Conservation (phyloP, 228 moss, liverwort and hornwort species). For the Sphagnum magellanicum region DNA sequence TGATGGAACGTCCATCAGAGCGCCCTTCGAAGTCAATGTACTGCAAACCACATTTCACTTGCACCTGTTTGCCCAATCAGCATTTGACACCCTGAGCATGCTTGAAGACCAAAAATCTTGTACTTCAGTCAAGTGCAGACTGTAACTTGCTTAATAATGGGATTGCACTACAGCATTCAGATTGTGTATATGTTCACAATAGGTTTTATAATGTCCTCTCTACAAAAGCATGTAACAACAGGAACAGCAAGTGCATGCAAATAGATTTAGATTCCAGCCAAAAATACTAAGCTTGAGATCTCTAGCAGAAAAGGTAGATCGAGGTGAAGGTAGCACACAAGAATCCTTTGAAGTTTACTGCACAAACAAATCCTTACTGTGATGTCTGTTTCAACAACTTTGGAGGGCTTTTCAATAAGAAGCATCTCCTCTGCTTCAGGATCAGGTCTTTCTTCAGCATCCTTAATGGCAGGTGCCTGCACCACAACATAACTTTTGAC, state of each 20-base stretch:
- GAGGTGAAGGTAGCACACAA: no score
- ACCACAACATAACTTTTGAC: slow-evolving; percentile 7
- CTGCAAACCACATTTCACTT: slow-evolving; percentile 81
- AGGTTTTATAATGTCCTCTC: not conserved
- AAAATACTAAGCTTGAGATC: no score
- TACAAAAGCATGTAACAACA: not conserved
- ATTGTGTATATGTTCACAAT: no score
- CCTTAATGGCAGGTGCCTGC: slow-evolving; percentile 47
- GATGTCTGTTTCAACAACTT: slow-evolving; percentile 77
- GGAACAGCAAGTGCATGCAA: not conserved
- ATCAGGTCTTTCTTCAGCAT: slow-evolving; percentile 68
- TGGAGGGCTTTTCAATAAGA: slow-evolving; percentile 81
- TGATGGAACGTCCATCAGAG: slow-evolving; percentile 95
- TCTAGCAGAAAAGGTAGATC: not conserved
- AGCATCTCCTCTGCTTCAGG: slow-evolving; percentile 67
- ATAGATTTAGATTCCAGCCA: no score
- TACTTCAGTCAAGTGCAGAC: no score
- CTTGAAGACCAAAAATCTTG: no score
- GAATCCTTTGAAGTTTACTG: no score
- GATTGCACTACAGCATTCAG: not conserved
- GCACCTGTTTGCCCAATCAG: slow-evolving; percentile 46
- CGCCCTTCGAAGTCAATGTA: slow-evolving; percentile 99
- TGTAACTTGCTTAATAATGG: not conserved
- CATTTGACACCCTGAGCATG: not conserved
- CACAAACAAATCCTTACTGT: slow-evolving; percentile 30